phyloP scores from a whole-genome alignment of 2,329 filamentous ascomycete genomes.

The Penicillium sp. region DNA sequence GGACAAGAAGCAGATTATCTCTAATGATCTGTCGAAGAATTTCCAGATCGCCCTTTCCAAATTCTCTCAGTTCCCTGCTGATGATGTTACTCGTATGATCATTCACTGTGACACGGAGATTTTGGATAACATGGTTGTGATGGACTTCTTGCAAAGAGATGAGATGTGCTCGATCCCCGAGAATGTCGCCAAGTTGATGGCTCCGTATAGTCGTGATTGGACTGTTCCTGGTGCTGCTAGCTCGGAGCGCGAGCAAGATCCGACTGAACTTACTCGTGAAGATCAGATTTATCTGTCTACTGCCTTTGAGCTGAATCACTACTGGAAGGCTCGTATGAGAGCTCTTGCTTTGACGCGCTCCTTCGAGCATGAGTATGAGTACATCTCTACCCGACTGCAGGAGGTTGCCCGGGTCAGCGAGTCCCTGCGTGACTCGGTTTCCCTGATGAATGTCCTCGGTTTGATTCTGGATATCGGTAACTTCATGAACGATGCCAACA shows the following conservation, averaged over 20 bases:
- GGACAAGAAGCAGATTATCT: constrained; percentile 98
- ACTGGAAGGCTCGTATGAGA: constrained; percentile 98
- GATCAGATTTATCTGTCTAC: constrained; percentile 96
- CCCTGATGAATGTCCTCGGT: constrained; percentile 93
- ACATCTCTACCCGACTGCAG: constrained; percentile 82
- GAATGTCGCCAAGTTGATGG: constrained; percentile 88
- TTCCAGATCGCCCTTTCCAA: constrained; percentile 95
- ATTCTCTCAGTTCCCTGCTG: constrained; percentile 81
- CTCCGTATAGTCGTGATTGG: constrained; percentile 96
- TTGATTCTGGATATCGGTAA: constrained; percentile 98
- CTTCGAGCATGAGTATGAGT: constrained; percentile 88
- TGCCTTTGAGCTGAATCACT: constrained; percentile 92
- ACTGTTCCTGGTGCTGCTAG: constrained; percentile 82
- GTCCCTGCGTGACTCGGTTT: constrained; percentile 86
- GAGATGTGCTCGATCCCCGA: constrained; percentile 92
- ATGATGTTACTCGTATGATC: constrained; percentile 88
- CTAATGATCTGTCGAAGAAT: constrained; percentile 83
- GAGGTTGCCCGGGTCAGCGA: constrained; percentile 89
- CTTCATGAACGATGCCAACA: constrained; percentile 99
- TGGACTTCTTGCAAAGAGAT: constrained; percentile 95
- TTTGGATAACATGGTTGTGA: constrained; percentile 85
- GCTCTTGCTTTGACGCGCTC: constrained; percentile 83
- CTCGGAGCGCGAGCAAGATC: constrained; percentile 82
- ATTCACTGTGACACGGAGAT: constrained; percentile 93
- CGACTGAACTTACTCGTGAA: constrained; percentile 84